Evolutionary conservation across 2,329 filamentous ascomycete species (phyloP).

Genomic region (Arachnopeziza araneosa): DNA sequence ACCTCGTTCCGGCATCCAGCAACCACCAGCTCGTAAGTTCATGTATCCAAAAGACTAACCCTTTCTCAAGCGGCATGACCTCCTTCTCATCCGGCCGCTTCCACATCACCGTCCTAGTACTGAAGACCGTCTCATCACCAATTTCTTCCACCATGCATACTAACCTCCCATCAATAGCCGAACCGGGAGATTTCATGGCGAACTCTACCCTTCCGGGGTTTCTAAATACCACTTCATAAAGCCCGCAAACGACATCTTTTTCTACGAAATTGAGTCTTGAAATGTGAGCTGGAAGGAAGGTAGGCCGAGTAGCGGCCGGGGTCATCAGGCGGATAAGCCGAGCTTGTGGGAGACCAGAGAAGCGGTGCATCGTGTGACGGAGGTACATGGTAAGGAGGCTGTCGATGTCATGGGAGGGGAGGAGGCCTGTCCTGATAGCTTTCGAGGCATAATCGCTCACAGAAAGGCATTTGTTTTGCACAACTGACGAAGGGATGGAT

Average conservation of each 20-base stretch:
- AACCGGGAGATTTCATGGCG: neutral
- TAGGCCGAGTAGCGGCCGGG: neutral
- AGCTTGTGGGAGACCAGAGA: neutral
- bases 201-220: neutral
- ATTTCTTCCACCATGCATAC: neutral
- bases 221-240: neutral
- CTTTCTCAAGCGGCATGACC: neutral
- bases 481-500: neutral
- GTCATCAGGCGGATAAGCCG: neutral
- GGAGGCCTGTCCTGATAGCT: neutral
- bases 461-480: neutral
- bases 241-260: neutral
- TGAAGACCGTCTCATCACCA: neutral
- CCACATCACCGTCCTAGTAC: neutral
- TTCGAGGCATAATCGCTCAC: neutral
- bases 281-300: neutral
- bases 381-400: neutral
- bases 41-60: neutral
- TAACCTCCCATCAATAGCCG: neutral
- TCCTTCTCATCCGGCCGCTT: neutral
- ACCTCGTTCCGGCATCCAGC: neutral
- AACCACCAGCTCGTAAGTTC: neutral
- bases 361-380: neutral
- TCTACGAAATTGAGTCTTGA: neutral
- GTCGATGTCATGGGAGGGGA: neutral